Base-by-base conservation (phyloP, 345 rosid species). In the Aurinia saxatilis region DNA sequence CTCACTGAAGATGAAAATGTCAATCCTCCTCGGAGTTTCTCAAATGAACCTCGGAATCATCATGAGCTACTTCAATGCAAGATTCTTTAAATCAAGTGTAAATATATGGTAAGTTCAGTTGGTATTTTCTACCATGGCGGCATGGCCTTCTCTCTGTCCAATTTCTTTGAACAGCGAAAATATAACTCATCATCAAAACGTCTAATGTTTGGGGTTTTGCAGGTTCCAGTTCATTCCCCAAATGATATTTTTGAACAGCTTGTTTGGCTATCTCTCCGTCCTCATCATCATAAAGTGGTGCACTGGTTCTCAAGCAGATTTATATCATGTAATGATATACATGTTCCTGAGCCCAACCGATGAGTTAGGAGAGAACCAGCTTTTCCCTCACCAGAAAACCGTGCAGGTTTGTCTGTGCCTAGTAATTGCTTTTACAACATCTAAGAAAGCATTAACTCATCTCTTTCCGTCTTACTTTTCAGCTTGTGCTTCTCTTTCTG, bases 1-100 rank as follows among this genome's bases (percentile, higher is more conserved):
- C 79, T 93, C 99, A 19, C 75, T 93, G 71, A 90, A 93, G 87
- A 93, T 93, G 99, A 90, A 93, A 84, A 84, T 93, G 96, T 93
- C 99, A 23, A 93, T 90, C 73, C 95, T 93, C 59, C 75, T 90
- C 38, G 99, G 99, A 75, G 96, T 93, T 67, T 71, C 92, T 56
- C 99, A 90, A 72, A 93, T 93, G 99, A 87, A 93, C 80, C 99
- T 93, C 39, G 99, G 97, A 61, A 87, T 90, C 66, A 67, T 93
- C 41, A 61, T 90, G 83, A 93, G 99, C 79, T 93, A 65, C 72
- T 86, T 80, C 63, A 93, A 93, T 78, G 99, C 97, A 57, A 55
- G 27, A 55, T 93, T 86, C 82, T 93, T 90, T 37, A 38, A 65
- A 69, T 34, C 37, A 16, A 84, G 70, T 37, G 10, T 93, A 49